Evolutionary conservation across 2,329 filamentous ascomycete genomes (phyloP).

Genomic region (Nannizziopsis barbatae): DNA sequence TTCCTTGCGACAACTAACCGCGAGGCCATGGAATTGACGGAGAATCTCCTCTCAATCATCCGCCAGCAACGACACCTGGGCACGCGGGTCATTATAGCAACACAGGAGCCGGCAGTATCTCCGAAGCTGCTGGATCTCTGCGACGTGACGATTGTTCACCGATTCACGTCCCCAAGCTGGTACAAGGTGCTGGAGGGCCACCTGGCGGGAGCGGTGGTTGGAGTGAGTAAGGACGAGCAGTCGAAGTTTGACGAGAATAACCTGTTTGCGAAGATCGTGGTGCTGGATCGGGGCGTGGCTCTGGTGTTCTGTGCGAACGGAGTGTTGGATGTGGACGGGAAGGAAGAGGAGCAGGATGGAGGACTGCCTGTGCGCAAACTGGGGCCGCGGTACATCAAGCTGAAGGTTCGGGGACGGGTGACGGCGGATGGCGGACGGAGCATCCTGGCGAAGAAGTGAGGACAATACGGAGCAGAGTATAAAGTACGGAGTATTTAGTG

Average conservation of each 20-base stretch:
- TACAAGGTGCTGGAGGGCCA: conserved; percentile 38
- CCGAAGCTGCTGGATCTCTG: conserved; percentile 59
- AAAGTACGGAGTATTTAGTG: no score
- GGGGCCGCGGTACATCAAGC: conserved; percentile 26
- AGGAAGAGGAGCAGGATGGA: background rate
- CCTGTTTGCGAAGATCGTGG: conserved; percentile 39
- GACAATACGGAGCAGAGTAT: background rate
- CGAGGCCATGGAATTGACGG: conserved; percentile 49
- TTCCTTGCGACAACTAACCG: conserved; percentile 49
- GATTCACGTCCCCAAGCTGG: conserved; percentile 59
- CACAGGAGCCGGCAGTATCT: conserved; percentile 64
- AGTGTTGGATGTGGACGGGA: conserved; percentile 26
- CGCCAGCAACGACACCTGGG: conserved; percentile 60
- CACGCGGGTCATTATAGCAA: conserved; percentile 58
- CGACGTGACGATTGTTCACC: conserved; percentile 59
- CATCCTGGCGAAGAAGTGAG: conserved; percentile 22
- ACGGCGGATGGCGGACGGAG: conserved; percentile 38
- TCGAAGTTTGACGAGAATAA: conserved; percentile 17
- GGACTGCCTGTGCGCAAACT: conserved; percentile 13
- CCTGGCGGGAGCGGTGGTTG: conserved; percentile 35
- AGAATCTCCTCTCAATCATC: conserved; percentile 51
- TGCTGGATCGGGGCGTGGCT: conserved; percentile 40
- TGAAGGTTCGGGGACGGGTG: conserved; percentile 32
- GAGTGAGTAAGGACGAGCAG: conserved; percentile 17
- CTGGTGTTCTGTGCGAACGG: conserved; percentile 41